phyloP scores from a whole-genome alignment of 1,284 basidiomycete species.

The Cutaneotrichosporon sp. region DNA sequence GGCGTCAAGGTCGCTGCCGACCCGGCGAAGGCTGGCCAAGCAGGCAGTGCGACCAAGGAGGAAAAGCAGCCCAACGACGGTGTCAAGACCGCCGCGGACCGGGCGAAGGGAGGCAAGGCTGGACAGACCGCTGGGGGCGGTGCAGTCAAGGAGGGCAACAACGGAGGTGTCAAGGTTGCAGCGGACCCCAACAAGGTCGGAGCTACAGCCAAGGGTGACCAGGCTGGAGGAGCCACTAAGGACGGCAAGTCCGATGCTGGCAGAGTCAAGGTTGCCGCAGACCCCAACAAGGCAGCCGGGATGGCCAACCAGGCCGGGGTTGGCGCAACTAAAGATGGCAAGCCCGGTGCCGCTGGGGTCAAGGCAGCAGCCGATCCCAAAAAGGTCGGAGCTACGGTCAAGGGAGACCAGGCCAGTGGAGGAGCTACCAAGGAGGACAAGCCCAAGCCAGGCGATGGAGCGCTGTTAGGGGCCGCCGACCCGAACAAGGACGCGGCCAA shows the following conservation, averaged over 20 bases:
- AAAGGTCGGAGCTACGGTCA: neutral
- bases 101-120: neutral
- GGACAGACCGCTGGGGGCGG: neutral
- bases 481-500: too few species aligned
- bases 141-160: neutral
- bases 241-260: neutral
- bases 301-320: too few species aligned
- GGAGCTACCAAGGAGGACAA: too few species aligned
- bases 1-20: neutral
- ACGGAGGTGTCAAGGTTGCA: neutral
- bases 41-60: neutral
- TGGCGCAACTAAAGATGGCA: neutral
- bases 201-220: neutral
- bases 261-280: neutral
- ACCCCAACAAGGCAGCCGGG: neutral
- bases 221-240: neutral
- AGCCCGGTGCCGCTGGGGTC: neutral
- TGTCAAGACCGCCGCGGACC: neutral
- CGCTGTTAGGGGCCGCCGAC: too few species aligned
- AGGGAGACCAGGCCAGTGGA: too few species aligned
- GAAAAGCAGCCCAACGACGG: neutral
- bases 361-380: neutral
- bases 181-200: neutral
- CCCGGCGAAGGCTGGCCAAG: neutral
- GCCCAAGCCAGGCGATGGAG: too few species aligned